These are phyloP conservation scores for Pseudogymnoascus sp. DNA, from an alignment of 2,329 filamentous ascomycete species.

Conservation along the genomic window DNA sequence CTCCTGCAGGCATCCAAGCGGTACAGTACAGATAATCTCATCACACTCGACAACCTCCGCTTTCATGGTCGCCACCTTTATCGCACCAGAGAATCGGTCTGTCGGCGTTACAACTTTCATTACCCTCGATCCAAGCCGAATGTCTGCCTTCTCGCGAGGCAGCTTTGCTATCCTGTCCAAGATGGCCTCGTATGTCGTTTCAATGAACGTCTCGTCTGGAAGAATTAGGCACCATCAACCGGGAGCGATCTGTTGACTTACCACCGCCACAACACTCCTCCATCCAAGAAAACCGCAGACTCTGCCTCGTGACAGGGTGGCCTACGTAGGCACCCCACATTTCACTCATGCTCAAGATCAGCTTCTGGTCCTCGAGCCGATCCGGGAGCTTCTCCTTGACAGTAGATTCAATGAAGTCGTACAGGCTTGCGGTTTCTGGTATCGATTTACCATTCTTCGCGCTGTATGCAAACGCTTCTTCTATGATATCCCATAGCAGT, in stretches of 20 bases:
- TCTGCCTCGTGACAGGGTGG: slow-evolving; percentile 43
- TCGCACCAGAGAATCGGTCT: not conserved
- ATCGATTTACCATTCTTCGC: slow-evolving; percentile 45
- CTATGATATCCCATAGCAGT: slow-evolving; percentile 47
- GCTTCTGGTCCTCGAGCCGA: slow-evolving; percentile 35
- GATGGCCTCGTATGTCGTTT: slow-evolving; percentile 28
- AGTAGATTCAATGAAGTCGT: slow-evolving; percentile 48
- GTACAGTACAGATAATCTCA: slow-evolving; percentile 44
- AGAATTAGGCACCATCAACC: not conserved
- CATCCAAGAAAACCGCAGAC: slow-evolving; percentile 51
- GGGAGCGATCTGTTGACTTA: slow-evolving; percentile 18
- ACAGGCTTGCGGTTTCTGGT: slow-evolving; percentile 40
- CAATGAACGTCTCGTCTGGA: slow-evolving; percentile 20
- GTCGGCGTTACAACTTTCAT: slow-evolving; percentile 16
- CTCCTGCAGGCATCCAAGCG: slow-evolving; percentile 44
- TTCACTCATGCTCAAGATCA: slow-evolving; percentile 35
- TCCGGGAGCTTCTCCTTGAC: slow-evolving; percentile 38
- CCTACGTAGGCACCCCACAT: slow-evolving; percentile 51
- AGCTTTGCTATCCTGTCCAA: slow-evolving; percentile 25
- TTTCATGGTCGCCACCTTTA: slow-evolving; percentile 20
- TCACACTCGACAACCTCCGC: slow-evolving; percentile 28
- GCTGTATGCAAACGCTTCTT: slow-evolving; percentile 48
- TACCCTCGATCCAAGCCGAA: slow-evolving; percentile 25
- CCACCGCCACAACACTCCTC: slow-evolving; percentile 51
- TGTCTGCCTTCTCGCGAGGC: slow-evolving; percentile 21